phyloP scores from a whole-genome alignment of 441 rosid species.

The Hura crepitans region DNA sequence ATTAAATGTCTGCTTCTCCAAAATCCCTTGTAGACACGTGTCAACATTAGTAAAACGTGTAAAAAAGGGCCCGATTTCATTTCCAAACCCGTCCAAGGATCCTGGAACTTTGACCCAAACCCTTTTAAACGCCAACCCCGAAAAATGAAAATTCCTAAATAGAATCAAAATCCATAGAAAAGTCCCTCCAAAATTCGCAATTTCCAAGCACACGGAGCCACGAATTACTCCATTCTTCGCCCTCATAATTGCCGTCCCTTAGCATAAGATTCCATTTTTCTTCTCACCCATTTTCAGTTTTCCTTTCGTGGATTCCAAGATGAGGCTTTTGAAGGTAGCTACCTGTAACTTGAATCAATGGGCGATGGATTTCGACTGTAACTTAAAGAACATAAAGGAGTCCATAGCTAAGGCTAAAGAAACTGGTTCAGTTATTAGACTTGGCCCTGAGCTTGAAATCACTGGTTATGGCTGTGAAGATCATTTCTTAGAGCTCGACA shows the following conservation, averaged over 20 bases:
- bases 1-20: too few relatives aligned
- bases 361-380: slow-evolving; percentile 91
- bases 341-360: slow-evolving; percentile 93
- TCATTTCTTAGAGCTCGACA: slow-evolving; percentile 89
- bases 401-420: slow-evolving; percentile 62
- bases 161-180: neutral
- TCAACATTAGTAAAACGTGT: too few relatives aligned
- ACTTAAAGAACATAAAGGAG: slow-evolving; percentile 66
- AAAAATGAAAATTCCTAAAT: neutral
- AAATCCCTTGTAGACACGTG: too few relatives aligned
- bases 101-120: neutral
- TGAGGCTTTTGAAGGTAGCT: slow-evolving; percentile 85
- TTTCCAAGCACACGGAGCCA: slow-evolving; percentile 5
- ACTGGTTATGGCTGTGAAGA: slow-evolving; percentile 98
- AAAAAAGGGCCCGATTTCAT: neutral
- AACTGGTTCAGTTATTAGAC: slow-evolving; percentile 75
- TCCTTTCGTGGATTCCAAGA: slow-evolving; percentile 15
- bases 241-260: neutral
- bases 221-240: neutral
- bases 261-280: neutral
- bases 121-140: neutral
- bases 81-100: slow-evolving; percentile 10
- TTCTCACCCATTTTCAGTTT: neutral
- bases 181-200: slow-evolving; percentile 11
- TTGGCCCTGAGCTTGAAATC: slow-evolving; percentile 94